Conservation (phyloP, 768 basidiomycete genomes). For the Amylocystis lapponica region DNA sequence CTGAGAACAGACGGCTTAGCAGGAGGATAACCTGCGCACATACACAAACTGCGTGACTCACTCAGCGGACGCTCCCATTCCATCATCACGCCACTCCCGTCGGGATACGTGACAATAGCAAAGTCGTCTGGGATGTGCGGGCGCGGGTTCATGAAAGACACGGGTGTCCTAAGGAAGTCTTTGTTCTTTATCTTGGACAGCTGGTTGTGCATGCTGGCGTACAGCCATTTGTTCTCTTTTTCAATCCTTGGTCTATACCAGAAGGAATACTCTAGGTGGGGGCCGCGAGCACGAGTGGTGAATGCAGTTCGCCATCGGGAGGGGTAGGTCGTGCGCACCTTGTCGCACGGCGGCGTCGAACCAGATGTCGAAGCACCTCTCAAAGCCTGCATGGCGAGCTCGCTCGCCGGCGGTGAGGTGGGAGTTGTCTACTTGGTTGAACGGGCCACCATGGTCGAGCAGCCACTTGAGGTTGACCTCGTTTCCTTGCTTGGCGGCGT, state of each 20-base stretch:
- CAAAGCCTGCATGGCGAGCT: not conserved
- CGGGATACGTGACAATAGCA: not conserved
- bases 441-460: not conserved
- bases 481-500: not conserved
- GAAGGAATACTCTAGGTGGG: not conserved
- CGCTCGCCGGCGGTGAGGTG: not conserved
- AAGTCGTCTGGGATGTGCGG: not conserved
- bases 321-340: too few species aligned
- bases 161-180: not conserved
- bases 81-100: conserved; percentile 4
- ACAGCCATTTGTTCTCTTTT: not conserved
- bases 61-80: conserved; percentile 6
- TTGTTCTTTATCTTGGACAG: not conserved
- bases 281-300: not conserved
- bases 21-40: not conserved
- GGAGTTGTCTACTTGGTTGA: not conserved
- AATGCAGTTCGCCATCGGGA: too few species aligned
- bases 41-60: not conserved
- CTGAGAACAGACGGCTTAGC: not conserved
- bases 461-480: not conserved
- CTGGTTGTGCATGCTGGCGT: not conserved
- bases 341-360: not conserved
- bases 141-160: not conserved
- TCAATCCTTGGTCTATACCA: too few species aligned
- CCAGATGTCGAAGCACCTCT: not conserved